These are phyloP conservation scores for Corylus americana DNA, from an alignment of 306 rosid species.

Conservation along the genomic window DNA sequence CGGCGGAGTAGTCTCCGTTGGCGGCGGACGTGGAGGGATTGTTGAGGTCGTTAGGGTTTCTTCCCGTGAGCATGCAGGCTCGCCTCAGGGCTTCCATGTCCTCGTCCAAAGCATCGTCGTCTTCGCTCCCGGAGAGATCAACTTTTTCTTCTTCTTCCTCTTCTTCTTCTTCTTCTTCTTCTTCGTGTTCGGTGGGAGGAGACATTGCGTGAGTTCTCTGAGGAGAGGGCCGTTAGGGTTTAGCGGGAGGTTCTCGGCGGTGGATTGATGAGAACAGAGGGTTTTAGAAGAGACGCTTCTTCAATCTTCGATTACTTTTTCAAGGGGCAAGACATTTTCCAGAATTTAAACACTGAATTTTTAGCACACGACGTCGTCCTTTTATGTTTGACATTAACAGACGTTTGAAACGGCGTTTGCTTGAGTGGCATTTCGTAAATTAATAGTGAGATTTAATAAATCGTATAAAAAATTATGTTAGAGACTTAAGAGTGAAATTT, in stretches of 20 bases:
- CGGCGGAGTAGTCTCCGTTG: background rate
- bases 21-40: background rate
- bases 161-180: slow-evolving; percentile 1
- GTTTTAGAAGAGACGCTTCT: background rate
- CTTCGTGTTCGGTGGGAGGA: slow-evolving; percentile 33
- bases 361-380: too few species aligned
- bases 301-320: background rate
- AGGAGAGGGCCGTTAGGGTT: background rate
- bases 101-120: slow-evolving; percentile 50
- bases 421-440: too few species aligned
- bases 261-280: background rate
- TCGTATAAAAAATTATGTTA: too few species aligned
- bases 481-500: too few species aligned
- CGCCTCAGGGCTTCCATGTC: slow-evolving; percentile 70
- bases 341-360: too few species aligned
- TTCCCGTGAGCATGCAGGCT: slow-evolving; percentile 55
- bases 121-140: slow-evolving; percentile 26
- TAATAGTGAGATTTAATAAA: too few species aligned
- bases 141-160: slow-evolving; percentile 9
- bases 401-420: too few species aligned
- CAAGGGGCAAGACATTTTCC: background rate
- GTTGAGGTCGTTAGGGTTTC: slow-evolving; percentile 21
- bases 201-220: slow-evolving; percentile 34
- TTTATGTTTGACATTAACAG: too few species aligned
- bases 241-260: background rate